Evolutionary conservation across 352 stramenopile species (phyloP), one percentile per base, ranked within the genome.

Genomic region (Pythium chondricola): DNA sequence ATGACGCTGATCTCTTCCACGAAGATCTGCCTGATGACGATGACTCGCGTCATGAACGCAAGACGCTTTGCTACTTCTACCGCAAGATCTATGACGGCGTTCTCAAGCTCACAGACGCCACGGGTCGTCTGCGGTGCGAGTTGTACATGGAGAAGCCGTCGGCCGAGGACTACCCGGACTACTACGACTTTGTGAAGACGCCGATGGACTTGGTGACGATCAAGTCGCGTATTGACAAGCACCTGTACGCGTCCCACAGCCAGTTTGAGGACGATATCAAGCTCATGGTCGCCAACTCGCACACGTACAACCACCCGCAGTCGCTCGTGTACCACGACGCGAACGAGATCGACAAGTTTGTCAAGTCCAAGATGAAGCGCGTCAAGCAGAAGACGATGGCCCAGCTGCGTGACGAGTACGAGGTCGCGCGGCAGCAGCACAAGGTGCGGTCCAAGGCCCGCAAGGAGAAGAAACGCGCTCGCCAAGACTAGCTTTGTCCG

Each of bases 191-290:
- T 41, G 80, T 97, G 36, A 85, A 74, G 42, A 39, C 83, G 2
- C 81, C 88, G 4, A 96, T 96, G 83, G 83, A 92, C 47, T 66
- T 97, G 11, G 43, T 59, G 29, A 91, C 80, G n/a, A 96, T 97
- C 55, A 91, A 90, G 37, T 41, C 35, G 11, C 87, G 88, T 5
- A 79, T 92, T 8, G 80, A 90, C 44, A 55, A 54, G 29, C 74
- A 87, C 44, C 52, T 68, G 29, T 94, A 94, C 54, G 48, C 60
- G 0, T 73, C 63, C 0, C 81, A 92, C 53, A 61, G 61, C 11
- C 48, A 73, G 47, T 86, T 94, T 56, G 83, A 90, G 38, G 66
- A 57, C 8, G 86, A 97, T 59, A 77, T 95, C 41, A 74, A 73
- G 39, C 72, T 90, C 42, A 94, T 97, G 72, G 67, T 93, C 35